Evolutionary conservation across 768 basidiomycete genomes (phyloP).

Genomic region (Amylocystis lapponica): DNA sequence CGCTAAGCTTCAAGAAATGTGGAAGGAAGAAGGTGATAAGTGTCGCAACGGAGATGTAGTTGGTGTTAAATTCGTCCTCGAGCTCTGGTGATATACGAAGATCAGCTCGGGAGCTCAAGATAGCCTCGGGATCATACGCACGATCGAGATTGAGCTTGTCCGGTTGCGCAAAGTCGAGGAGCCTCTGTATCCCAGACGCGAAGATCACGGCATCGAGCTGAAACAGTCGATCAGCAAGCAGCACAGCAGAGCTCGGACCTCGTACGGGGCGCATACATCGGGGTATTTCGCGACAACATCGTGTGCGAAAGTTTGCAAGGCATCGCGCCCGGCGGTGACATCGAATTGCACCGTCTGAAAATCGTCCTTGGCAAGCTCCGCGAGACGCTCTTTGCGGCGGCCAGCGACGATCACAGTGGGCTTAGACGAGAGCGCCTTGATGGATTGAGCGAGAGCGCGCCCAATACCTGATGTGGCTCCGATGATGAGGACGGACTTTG

Average conservation of each 20-base stretch:
- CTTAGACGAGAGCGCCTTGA: slow-evolving; percentile 40
- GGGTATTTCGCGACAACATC: slow-evolving; percentile 40
- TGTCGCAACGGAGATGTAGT: slow-evolving; percentile 48
- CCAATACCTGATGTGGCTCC: slow-evolving; percentile 60
- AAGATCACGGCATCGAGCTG: slow-evolving; percentile 55
- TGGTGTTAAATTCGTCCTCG: slow-evolving; percentile 43
- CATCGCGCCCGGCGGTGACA: slow-evolving; percentile 31
- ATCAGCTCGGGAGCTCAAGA: background rate
- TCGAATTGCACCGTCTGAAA: slow-evolving; percentile 41
- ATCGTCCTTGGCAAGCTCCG: slow-evolving; percentile 36
- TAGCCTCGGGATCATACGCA: slow-evolving; percentile 19
- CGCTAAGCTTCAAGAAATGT: slow-evolving; percentile 49
- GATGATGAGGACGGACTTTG: slow-evolving; percentile 48
- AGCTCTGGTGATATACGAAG: slow-evolving; percentile 30
- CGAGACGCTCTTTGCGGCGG: slow-evolving; percentile 47
- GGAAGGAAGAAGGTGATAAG: slow-evolving; percentile 45
- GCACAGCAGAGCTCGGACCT: background rate
- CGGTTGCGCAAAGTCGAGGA: slow-evolving; percentile 39
- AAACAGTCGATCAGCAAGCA: background rate
- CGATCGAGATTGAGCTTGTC: slow-evolving; percentile 37
- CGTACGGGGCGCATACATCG: slow-evolving; percentile 30
- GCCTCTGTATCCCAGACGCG: slow-evolving; percentile 48
- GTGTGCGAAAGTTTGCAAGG: slow-evolving; percentile 37
- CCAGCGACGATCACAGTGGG: slow-evolving; percentile 48
- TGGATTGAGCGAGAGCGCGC: slow-evolving; percentile 45